Evolutionary conservation across 1,139 yeast species (phyloP).

Genomic region (Scheffersomyces quercinus): DNA sequence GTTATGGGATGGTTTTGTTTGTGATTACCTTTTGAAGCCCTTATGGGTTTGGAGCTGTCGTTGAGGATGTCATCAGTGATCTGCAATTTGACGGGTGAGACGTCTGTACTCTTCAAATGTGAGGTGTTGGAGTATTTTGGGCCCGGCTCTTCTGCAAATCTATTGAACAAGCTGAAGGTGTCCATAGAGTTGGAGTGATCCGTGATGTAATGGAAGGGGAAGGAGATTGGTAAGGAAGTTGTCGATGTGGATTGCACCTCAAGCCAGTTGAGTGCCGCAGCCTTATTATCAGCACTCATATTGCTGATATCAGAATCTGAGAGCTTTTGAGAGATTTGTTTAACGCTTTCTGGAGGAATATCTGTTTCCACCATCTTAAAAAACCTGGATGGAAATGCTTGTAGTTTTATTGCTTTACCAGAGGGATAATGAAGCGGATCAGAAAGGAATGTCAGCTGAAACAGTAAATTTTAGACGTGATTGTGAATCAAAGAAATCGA

Average conservation of each 20-base stretch:
- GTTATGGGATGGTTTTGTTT: not conserved
- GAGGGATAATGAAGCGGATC: no score
- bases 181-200: constrained; percentile 31
- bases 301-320: constrained; percentile 5
- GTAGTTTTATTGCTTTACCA: no score
- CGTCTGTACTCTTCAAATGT: constrained; percentile 14
- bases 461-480: no score
- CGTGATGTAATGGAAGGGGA: constrained; percentile 34
- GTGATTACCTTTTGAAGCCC: not conserved
- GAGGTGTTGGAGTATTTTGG: constrained; percentile 28
- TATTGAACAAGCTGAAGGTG: constrained; percentile 29
- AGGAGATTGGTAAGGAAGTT: constrained; percentile 32
- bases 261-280: constrained; percentile 18
- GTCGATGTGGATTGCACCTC: constrained; percentile 37
- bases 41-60: not conserved
- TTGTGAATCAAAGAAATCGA: no score
- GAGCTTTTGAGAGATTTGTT: constrained; percentile 2
- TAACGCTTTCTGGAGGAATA: no score
- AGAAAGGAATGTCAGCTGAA: no score
- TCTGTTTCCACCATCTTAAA: no score
- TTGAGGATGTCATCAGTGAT: not conserved
- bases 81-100: constrained; percentile 8
- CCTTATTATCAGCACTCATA: constrained; percentile 1
- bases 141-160: constrained; percentile 13
- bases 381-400: no score